phyloP scores from a whole-genome alignment of 2,329 filamentous ascomycete genomes.

The Aspergillus ustus region DNA sequence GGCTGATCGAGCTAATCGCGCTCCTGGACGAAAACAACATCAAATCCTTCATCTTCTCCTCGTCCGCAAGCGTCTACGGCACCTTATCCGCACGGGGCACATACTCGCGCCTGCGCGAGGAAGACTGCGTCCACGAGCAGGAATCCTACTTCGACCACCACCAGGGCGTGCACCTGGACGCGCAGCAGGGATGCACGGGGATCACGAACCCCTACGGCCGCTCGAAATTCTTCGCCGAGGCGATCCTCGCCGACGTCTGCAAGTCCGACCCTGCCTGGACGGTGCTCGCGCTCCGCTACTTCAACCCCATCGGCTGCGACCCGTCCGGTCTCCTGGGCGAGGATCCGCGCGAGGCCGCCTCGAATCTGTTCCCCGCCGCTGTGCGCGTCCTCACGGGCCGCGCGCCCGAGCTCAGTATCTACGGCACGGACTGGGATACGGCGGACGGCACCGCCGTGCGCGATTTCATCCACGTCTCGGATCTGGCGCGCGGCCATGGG shows the following conservation, averaged over 20 bases:
- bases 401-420: slow-evolving; percentile 58
- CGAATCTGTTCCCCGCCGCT: slow-evolving; percentile 67
- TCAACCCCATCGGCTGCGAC: slow-evolving; percentile 70
- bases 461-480: slow-evolving; percentile 70
- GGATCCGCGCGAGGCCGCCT: slow-evolving; percentile 63
- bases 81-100: slow-evolving; percentile 46
- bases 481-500: slow-evolving; percentile 65
- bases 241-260: slow-evolving; percentile 65
- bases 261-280: slow-evolving; percentile 63
- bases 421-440: slow-evolving; percentile 67
- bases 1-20: slow-evolving; percentile 63
- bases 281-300: slow-evolving; percentile 67
- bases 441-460: slow-evolving; percentile 67
- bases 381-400: slow-evolving; percentile 62
- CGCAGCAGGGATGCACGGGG: slow-evolving; percentile 57
- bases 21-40: slow-evolving; percentile 62
- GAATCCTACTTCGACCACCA: slow-evolving; percentile 50
- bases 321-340: slow-evolving; percentile 68
- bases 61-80: slow-evolving; percentile 69
- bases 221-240: slow-evolving; percentile 69
- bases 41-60: slow-evolving; percentile 69
- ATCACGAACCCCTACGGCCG: slow-evolving; percentile 68
- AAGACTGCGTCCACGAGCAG: slow-evolving; percentile 57
- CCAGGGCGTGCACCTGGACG: slow-evolving; percentile 32
- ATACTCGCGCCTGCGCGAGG: slow-evolving; percentile 54